Evolutionary conservation across 192 early-diverging fungal species (phyloP).

Genomic region (Rhizophagus prolifer): DNA sequence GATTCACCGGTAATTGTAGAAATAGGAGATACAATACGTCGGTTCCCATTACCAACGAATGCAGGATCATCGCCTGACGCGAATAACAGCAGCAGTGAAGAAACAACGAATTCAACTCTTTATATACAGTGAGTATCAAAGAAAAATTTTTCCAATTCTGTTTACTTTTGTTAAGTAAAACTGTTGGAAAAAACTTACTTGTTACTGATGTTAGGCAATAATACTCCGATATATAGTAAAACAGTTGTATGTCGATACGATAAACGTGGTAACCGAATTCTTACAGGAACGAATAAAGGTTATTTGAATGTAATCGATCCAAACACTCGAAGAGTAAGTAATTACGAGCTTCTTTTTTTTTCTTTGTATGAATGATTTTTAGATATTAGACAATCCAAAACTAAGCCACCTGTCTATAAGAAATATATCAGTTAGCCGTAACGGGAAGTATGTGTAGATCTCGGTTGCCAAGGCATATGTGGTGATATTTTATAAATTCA

Average conservation of each 20-base stretch:
- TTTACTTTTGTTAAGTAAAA: constrained; percentile 32
- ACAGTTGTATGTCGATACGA: constrained; percentile 40
- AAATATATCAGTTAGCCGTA: constrained; percentile 61
- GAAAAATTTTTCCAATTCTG: constrained; percentile 4
- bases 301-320: constrained; percentile 60
- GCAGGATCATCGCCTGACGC: constrained; percentile 3
- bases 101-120: neutral
- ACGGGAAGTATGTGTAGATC: constrained; percentile 55
- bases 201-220: constrained; percentile 52
- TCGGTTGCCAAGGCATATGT: neutral
- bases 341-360: constrained; percentile 18
- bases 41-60: constrained; percentile 25
- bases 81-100: neutral
- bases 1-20: constrained; percentile 50
- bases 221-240: constrained; percentile 33
- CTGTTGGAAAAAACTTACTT: constrained; percentile 11
- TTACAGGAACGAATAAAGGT: constrained; percentile 70
- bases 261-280: constrained; percentile 52
- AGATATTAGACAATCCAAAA: constrained; percentile 39
- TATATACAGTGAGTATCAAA: neutral
- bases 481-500: neutral
- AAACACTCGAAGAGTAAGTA: constrained; percentile 50
- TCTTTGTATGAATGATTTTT: constrained; percentile 5
- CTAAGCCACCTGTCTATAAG: constrained; percentile 54
- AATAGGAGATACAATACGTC: constrained; percentile 39